Evolutionary conservation across 164 flowering plant genomes (phyloP).

Genomic region (Vitis vinifera): DNA sequence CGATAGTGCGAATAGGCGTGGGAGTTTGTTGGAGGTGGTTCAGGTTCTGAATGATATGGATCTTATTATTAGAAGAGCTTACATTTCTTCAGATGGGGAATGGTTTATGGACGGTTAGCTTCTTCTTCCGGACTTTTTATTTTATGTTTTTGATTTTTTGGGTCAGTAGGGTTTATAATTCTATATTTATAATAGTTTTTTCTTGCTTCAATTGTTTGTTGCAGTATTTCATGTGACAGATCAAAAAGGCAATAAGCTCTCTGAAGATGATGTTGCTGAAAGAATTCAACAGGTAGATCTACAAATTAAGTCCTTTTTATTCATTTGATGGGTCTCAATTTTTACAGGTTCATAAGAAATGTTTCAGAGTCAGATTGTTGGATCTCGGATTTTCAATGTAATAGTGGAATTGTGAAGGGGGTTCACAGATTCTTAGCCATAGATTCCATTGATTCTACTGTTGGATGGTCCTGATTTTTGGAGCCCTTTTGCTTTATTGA

Average conservation of each 20-base stretch:
- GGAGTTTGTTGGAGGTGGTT: slow-evolving; percentile 73
- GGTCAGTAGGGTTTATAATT: neutral
- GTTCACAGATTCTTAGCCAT: neutral
- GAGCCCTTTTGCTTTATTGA: neutral
- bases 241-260: slow-evolving; percentile 69
- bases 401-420: neutral
- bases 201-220: slow-evolving; percentile 6
- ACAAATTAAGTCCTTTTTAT: slow-evolving; percentile 6
- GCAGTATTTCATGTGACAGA: slow-evolving; percentile 89
- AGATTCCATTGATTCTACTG: neutral
- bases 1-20: slow-evolving; percentile 78
- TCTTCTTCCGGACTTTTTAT: neutral
- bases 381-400: neutral
- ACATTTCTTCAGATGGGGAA: slow-evolving; percentile 91
- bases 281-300: slow-evolving; percentile 67
- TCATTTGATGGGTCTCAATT: neutral
- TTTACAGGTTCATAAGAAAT: neutral
- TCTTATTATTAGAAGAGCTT: slow-evolving; percentile 72
- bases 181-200: slow-evolving; percentile 1
- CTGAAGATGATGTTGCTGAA: slow-evolving; percentile 59
- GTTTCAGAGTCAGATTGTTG: neutral
- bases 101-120: slow-evolving; percentile 98
- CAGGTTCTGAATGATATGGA: slow-evolving; percentile 86
- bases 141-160: slow-evolving; percentile 2
- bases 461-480: neutral